A percentile compares a stretch with the other conserved stretches of the same genome.
Evolutionary conservation across 345 rosid genomes (phyloP).

Genomic region (Salix udensis): DNA sequence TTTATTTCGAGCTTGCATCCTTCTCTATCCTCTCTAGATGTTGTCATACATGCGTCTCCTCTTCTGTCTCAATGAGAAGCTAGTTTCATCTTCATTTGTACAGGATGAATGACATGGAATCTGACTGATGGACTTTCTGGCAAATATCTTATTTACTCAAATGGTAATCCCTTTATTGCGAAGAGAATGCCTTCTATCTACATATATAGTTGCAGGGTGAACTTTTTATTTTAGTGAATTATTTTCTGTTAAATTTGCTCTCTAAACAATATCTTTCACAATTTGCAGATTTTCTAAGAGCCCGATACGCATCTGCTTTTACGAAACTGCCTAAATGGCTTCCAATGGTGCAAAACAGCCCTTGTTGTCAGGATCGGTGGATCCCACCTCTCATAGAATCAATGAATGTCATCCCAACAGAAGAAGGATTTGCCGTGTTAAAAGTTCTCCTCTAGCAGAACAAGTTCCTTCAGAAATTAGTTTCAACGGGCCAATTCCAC

Average conservation of each 20-base stretch:
- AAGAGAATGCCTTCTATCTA: background rate
- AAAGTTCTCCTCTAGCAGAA: slow-evolving; percentile 70
- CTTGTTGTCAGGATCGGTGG: slow-evolving; percentile 37
- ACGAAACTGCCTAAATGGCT: slow-evolving; percentile 41
- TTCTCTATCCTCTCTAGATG: background rate
- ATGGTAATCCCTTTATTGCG: background rate
- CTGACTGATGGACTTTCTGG: background rate
- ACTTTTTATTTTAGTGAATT: background rate
- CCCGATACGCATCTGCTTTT: slow-evolving; percentile 1
- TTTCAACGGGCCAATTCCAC: slow-evolving; percentile 22
- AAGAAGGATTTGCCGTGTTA: slow-evolving; percentile 52
- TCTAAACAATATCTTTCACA: background rate
- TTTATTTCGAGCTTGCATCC: background rate
- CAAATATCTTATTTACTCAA: background rate
- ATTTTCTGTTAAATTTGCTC: background rate
- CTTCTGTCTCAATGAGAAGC: background rate
- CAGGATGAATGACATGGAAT: background rate
- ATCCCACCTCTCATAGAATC: slow-evolving; percentile 23
- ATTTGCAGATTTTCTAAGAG: slow-evolving; percentile 19
- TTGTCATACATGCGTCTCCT: background rate
- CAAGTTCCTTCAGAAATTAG: slow-evolving; percentile 19
- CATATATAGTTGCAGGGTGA: background rate
- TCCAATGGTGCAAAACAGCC: slow-evolving; percentile 41
- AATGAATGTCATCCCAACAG: slow-evolving; percentile 23
- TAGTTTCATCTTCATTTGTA: background rate